phyloP scores from a whole-genome alignment of 164 flowering plant genomes.

The Chimonanthus salicifolius region DNA sequence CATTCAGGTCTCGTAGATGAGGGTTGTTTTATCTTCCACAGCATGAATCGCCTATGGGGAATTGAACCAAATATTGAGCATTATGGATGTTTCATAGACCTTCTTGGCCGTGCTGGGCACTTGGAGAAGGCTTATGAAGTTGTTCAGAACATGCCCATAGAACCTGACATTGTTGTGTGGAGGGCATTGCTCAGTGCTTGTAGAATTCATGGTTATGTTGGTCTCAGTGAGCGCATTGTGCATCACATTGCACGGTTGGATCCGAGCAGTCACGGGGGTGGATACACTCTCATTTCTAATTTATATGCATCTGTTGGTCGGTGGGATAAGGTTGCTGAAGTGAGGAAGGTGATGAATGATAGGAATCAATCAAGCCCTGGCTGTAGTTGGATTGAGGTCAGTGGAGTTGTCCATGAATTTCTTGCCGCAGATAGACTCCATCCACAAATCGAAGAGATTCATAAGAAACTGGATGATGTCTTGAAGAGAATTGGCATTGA shows the following conservation, averaged over 20 bases:
- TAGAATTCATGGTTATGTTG: slow-evolving; percentile 21
- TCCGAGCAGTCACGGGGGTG: slow-evolving; percentile 20
- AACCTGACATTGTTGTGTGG: slow-evolving; percentile 27
- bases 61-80: slow-evolving; percentile 22
- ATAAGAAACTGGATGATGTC: slow-evolving; percentile 29
- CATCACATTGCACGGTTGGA: slow-evolving; percentile 21
- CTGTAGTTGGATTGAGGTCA: slow-evolving; percentile 23
- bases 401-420: slow-evolving; percentile 24
- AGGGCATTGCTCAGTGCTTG: slow-evolving; percentile 32
- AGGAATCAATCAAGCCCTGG: slow-evolving; percentile 24
- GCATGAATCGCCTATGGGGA: slow-evolving; percentile 18
- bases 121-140: slow-evolving; percentile 24
- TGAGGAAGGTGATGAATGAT: slow-evolving; percentile 18
- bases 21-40: slow-evolving; percentile 16
- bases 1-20: slow-evolving; percentile 23
- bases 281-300: slow-evolving; percentile 18
- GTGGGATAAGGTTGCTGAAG: slow-evolving; percentile 17
- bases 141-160: slow-evolving; percentile 18
- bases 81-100: slow-evolving; percentile 26
- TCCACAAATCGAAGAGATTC: slow-evolving; percentile 24
- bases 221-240: slow-evolving; percentile 22
- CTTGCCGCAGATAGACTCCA: slow-evolving; percentile 18
- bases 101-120: slow-evolving; percentile 25
- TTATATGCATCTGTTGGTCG: slow-evolving; percentile 19
- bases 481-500: slow-evolving; percentile 19